Base-by-base conservation (phyloP, 2,329 filamentous ascomycete genomes). In the Thelonectria rubi region DNA sequence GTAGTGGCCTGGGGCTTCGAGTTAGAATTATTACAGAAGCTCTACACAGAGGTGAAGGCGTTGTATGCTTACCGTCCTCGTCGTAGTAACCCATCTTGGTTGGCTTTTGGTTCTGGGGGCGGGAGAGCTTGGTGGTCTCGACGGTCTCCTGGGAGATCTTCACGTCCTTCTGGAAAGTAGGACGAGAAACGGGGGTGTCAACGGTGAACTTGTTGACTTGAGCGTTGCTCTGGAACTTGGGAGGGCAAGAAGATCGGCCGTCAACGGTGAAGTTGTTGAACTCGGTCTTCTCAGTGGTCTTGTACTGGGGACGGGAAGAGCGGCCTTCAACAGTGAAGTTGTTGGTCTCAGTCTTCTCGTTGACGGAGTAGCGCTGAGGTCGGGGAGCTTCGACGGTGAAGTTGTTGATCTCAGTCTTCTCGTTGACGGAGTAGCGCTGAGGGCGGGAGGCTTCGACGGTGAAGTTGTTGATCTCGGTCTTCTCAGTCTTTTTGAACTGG, bases 61-160 rank as follows among this genome's bases (percentile, higher is more conserved):
- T 6, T 34, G 8, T 18, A 34, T 55, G 50, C 84, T 78, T 77
- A 87, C 84, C 84, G 71, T 85, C 80, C 66, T 88, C 84, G 80
- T 87, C 85, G 82, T 86, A 87, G 82, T 88, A 87, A 79, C 84
- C 85, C 86, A 88, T 88, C 78, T 85, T 86, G 78, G 79, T 77
- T 73, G 82, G 81, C 62, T 79, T 76, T 69, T 76, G 68, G 71
- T 79, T 76, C 69, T 76, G 68, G 71, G 79, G 67, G 75, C 74
- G 74, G 69, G 72, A 77, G 70, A 73, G 72, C 70, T 75, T 79
- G 74, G 82, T 77, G 75, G 78, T 78, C 78, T 86, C 88, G 78
- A 86, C 86, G 81, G 85, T 91, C 82, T 85, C 90, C 82, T 85
- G 90, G 81, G 78, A 84, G 75, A 90, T 78, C 75, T 85, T 85